phyloP scores from a whole-genome alignment of 768 basidiomycete species.

The Serendipita sp. region DNA sequence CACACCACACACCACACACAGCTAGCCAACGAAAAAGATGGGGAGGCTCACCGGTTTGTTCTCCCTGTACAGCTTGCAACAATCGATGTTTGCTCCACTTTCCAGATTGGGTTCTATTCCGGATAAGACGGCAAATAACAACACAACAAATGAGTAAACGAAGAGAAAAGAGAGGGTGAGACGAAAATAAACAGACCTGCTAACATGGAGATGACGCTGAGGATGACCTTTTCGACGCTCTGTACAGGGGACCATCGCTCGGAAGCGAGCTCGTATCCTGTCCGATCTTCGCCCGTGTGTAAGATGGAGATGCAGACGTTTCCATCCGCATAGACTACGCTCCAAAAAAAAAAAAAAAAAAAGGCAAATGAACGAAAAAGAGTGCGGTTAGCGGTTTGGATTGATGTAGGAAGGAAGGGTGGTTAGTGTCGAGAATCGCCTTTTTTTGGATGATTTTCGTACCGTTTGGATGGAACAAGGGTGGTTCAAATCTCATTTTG shows the following conservation, averaged over 20 bases:
- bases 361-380: no score
- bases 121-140: not conserved
- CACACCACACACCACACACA: not conserved
- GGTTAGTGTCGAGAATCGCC: no score
- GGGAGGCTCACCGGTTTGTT: slow-evolving; percentile 34
- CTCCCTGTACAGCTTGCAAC: slow-evolving; percentile 91
- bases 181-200: slow-evolving; percentile 41
- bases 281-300: slow-evolving; percentile 64
- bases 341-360: no score
- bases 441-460: slow-evolving; percentile 18
- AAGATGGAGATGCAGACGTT: slow-evolving; percentile 97
- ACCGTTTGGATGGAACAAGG: slow-evolving; percentile 96
- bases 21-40: not conserved
- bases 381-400: no score
- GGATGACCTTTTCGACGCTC: slow-evolving; percentile 89
- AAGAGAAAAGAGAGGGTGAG: not conserved
- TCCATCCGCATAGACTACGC: slow-evolving; percentile 81
- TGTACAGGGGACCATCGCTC: slow-evolving; percentile 99
- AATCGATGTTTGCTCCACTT: slow-evolving; percentile 92
- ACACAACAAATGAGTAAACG: not conserved
- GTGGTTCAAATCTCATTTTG: slow-evolving; percentile 98
- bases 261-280: slow-evolving; percentile 85
- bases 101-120: slow-evolving; percentile 83
- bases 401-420: no score
- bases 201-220: slow-evolving; percentile 94